Evolutionary conservation across 495 filamentous ascomycete genomes (phyloP).

Genomic region (Penicillium psychrofluorescens): DNA sequence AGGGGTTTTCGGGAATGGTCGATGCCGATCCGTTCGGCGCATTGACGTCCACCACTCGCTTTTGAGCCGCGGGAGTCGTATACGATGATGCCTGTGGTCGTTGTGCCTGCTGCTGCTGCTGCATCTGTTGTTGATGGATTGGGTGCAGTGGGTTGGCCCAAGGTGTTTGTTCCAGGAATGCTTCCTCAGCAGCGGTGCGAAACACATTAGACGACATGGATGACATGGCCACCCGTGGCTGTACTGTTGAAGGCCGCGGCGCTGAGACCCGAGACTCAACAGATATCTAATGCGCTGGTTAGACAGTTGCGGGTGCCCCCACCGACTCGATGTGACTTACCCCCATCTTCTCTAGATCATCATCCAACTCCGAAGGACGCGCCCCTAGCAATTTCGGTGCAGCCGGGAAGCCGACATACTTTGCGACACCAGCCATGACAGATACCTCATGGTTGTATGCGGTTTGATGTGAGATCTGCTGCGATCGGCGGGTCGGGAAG

Average conservation of each 20-base stretch:
- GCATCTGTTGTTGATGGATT: constrained; percentile 48
- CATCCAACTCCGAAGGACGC: constrained; percentile 66
- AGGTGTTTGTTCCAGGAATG: constrained; percentile 73
- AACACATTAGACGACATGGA: constrained; percentile 31
- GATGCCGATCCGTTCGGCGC: constrained; percentile 50
- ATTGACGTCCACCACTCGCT: constrained; percentile 43
- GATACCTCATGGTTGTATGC: constrained; percentile 93
- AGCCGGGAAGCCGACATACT: constrained; percentile 91
- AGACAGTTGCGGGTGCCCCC: not conserved
- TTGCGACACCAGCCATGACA: constrained; percentile 80
- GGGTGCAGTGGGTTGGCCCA: constrained; percentile 89
- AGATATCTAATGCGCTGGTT: constrained; percentile 22
- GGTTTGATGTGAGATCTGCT: constrained; percentile 69
- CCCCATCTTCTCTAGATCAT: constrained; percentile 82
- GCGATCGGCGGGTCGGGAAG: constrained; percentile 62
- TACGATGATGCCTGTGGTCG: constrained; percentile 29
- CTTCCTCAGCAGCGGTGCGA: constrained; percentile 62
- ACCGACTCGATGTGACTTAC: constrained; percentile 48
- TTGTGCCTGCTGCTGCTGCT: constrained; percentile 31
- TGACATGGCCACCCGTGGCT: constrained; percentile 27
- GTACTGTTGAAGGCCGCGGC: constrained; percentile 17
- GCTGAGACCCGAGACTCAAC: constrained; percentile 23
- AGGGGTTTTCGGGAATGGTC: constrained; percentile 46
- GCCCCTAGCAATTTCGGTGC: constrained; percentile 74
- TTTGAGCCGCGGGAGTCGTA: constrained; percentile 46